These are phyloP conservation scores for Pyricularia grisea DNA, from an alignment of 2,329 filamentous ascomycete genomes.

Conservation along the genomic window DNA sequence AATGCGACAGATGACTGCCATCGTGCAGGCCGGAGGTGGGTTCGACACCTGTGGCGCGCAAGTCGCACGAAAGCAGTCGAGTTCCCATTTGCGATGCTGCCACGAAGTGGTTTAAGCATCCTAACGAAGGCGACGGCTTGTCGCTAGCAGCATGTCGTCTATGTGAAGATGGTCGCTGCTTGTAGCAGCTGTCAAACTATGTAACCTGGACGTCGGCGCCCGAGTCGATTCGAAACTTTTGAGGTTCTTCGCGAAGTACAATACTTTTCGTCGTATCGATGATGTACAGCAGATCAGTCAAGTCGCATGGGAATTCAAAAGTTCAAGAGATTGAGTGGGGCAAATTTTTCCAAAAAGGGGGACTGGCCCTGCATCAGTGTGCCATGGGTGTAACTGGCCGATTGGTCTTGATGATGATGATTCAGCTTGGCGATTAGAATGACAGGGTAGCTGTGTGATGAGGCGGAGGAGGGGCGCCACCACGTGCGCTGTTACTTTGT, in stretches of 20 bases:
- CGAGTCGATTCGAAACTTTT: not conserved
- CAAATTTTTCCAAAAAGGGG: not conserved
- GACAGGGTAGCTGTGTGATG: not conserved
- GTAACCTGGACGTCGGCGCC: not conserved
- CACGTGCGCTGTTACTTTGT: not conserved
- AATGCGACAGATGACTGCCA: slow-evolving; percentile 31
- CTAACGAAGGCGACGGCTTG: slow-evolving; percentile 15
- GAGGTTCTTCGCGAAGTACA: not conserved
- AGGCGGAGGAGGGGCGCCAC: not conserved
- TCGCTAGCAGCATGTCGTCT: slow-evolving; percentile 13
- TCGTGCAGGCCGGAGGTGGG: slow-evolving; percentile 22
- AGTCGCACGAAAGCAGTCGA: slow-evolving; percentile 33
- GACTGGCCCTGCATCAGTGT: not conserved
- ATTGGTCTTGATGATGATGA: not conserved
- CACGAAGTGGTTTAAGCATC: slow-evolving; percentile 29
- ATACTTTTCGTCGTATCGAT: not conserved
- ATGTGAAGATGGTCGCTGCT: not conserved
- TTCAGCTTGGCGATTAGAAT: not conserved
- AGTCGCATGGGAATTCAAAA: not conserved
- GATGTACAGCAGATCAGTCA: not conserved
- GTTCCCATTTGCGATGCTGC: slow-evolving; percentile 13
- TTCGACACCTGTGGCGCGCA: slow-evolving; percentile 25
- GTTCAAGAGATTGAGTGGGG: not conserved
- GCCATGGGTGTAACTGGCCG: not conserved
- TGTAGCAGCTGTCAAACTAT: not conserved